Evolutionary conservation across 495 filamentous ascomycete species (phyloP).

Genomic region (Xylaria castorea): DNA sequence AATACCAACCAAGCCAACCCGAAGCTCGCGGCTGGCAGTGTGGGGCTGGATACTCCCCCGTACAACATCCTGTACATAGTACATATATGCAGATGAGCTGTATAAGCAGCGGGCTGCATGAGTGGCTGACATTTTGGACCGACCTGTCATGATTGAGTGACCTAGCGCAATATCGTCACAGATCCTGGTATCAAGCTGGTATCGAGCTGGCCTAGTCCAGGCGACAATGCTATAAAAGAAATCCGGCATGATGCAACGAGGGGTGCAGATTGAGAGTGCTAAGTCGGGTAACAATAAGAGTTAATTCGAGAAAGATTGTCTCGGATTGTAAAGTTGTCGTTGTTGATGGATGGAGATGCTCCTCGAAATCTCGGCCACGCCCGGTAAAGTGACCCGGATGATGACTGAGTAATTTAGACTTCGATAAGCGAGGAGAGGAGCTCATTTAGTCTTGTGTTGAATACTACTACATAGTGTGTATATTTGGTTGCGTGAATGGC

Average conservation of each 20-base stretch:
- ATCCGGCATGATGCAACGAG: neutral
- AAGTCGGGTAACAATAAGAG: conserved; percentile 8
- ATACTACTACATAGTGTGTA: conserved; percentile 1
- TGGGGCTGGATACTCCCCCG: conserved; percentile 9
- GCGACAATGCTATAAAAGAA: neutral
- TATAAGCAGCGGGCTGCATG: conserved; percentile 19
- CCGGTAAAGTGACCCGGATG: conserved; percentile 15
- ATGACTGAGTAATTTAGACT: conserved; percentile 21
- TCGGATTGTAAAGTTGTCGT: neutral
- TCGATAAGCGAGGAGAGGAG: conserved; percentile 28
- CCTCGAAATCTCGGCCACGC: conserved; percentile 14
- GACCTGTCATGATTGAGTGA: conserved; percentile 19
- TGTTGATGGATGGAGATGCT: neutral
- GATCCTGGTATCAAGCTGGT: conserved; percentile 2
- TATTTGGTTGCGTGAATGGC: conserved; percentile 10
- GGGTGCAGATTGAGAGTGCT: neutral
- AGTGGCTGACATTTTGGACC: conserved; percentile 20
- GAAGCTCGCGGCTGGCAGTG: conserved; percentile 19
- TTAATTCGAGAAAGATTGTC: neutral
- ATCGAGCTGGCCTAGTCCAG: conserved; percentile 20
- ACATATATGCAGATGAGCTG: conserved; percentile 13
- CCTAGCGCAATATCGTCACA: conserved; percentile 5
- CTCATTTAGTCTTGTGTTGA: conserved; percentile 5
- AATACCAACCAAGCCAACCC: conserved; percentile 1
- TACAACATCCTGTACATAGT: conserved; percentile 14